Evolutionary conservation across 2,329 filamentous ascomycete genomes (phyloP), one percentile per base, ranked within the genome.

Genomic region (Juglanconis oblonga): DNA sequence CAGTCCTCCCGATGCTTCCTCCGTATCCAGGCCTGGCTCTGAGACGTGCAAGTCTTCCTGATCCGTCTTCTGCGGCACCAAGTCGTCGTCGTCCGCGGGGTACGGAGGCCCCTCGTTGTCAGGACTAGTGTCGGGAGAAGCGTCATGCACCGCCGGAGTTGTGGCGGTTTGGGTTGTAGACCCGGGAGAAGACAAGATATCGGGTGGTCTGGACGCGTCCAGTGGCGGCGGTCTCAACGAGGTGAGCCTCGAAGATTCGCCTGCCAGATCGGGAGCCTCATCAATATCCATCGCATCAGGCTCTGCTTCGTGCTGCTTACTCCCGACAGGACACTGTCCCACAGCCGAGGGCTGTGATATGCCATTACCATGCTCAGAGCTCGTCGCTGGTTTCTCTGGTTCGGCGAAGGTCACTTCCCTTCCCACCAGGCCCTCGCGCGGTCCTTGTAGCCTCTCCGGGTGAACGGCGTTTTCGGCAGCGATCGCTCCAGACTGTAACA

Each of bases 121-220:
- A 1, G 89, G 87, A 66, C 89, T 92, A 1, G 90, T 92, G 65
- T 89, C 87, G 1, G 89, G 85, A 1, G 90, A 92, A 6, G 81
- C 82, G 64, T 88, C 84, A 62, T 87, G 83, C 44, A 87, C 81
- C 40, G 82, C 83, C 1, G 91, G 89, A 0, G 91, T 95, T 29
- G 88, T 86, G 57, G 87, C 87, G 48, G 89, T 92, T 67, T 88
- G 87, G 1, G 87, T 83, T 36, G 89, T 92, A 5, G 91, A 94
- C 3, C 77, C 78, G 14, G 84, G 81, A 2, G 83, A 86, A 3
- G 81, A 85, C 5, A 79, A 66, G 2, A 75, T 72, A 64, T 85
- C 83, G 2, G 73, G 68, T 53, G 72, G 66, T 42, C 75, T 75
- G 53, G 69, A 51, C 31, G 65, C 57, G 56, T 80, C 76, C n/a